Base-by-base conservation (phyloP, 192 early-diverging fungal species). In the Mycoemilia scoparia region DNA sequence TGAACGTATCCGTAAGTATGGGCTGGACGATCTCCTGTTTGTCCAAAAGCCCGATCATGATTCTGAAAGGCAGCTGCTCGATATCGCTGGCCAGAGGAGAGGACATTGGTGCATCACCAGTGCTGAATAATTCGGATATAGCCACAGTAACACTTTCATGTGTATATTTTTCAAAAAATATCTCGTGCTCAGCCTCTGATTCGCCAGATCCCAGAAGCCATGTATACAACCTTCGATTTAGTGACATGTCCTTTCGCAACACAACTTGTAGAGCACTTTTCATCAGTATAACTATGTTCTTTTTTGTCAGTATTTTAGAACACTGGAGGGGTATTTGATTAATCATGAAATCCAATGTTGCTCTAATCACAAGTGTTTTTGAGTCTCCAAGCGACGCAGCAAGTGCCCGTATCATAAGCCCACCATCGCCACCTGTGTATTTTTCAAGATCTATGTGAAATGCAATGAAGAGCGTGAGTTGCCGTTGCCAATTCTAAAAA, bases 231-330 rank as follows among this genome's bases (percentile, higher is more conserved):
- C 91, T 51, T 29, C 87, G 54, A 41, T 87, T 96, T 10, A 96
- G 66, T 14, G 88, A 87, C 84, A 91, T 91, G 50, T 96, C 91
- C 45, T 80, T 82, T 20, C 79, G 57, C 34, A 91, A 41, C 6
- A 91, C 83, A 11, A 92, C 87, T 15, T 64, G 59, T 1, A 82
- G 55, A 0, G 85, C 90, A 5, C 75, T 59, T 11, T 65, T 62
- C 32, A 83, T 64, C 25, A 95, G 49, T 15, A 81, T 34, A 5
- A 65, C 60, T 22, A 76, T 35, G 36, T 91, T 84, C 12, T 70
- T 58, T 16, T 66, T 49, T n/a, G 62, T 42, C 12, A 87, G 69
- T 11, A 80, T 41, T 13, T 36, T 49, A 29, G 44, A 34, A n/a
- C n/a, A 11, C 16, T 39, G 47, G 29, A 62, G 36, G 14, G 49